These are phyloP conservation scores for Malus hybrid DNA, from an alignment of 331 rosid species.

Conservation along the genomic window DNA sequence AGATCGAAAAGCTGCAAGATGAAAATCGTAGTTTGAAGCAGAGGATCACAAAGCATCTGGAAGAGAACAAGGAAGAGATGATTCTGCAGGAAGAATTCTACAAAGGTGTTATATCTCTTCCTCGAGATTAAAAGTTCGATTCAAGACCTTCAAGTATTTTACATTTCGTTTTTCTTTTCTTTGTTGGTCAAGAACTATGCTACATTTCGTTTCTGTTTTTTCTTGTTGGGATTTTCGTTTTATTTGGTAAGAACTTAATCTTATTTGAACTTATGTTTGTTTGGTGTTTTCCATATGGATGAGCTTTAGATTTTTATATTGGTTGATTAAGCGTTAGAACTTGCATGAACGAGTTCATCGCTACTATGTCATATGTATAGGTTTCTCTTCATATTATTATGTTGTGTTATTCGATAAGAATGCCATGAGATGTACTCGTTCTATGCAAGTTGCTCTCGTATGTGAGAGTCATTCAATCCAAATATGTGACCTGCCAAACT, in stretches of 20 bases:
- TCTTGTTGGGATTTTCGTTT: background rate
- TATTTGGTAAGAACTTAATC: background rate
- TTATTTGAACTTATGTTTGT: background rate
- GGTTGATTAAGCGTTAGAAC: background rate
- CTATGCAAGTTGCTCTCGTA: no score
- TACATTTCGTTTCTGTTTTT: no score
- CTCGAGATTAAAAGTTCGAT: background rate
- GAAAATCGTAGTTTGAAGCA: conserved; percentile 56
- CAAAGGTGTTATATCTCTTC: conserved; percentile 20
- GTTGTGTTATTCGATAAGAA: no score
- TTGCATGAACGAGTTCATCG: background rate
- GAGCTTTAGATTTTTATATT: background rate
- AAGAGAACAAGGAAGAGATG: conserved; percentile 87
- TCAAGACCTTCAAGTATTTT: background rate
- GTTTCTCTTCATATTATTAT: no score
- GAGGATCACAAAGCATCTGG: conserved; percentile 56
- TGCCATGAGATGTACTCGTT: rapidly evolving
- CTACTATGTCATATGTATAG: no score
- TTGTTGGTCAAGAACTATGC: no score
- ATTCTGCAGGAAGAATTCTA: conserved; percentile 59
- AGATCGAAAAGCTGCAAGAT: conserved; percentile 47
- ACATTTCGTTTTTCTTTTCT: background rate
- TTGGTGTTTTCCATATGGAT: no score
- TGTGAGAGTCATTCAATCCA: background rate
- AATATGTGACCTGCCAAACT: background rate